Evolutionary conservation across 345 rosid genomes (phyloP), one percentile per base, ranked within the genome.

Genomic region (Citrus inodora): DNA sequence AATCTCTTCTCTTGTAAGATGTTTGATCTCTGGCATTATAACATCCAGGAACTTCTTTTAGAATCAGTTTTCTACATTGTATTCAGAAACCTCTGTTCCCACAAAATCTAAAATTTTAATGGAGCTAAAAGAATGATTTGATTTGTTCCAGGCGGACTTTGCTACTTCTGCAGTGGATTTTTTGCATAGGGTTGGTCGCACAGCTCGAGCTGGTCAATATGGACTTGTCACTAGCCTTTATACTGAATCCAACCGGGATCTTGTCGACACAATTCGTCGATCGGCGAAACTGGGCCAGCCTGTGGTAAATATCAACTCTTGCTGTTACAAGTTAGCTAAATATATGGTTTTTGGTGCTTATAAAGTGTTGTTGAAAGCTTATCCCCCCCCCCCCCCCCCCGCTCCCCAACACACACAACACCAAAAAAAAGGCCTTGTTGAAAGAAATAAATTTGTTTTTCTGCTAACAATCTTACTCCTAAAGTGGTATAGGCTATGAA

Each of bases 201-300:
- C 99, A 81, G 99, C 97, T 84, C 90, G 98, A 74, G 99, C 98
- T 76, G 99, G 99, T 73, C 97, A 88, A 67, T 86, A 86, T 82
- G 99, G 99, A 77, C 88, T 88, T 33, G 94, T 96, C 83, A 95
- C 99, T 67, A 95, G 92, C 89, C 89, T 96, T 66, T 96, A 89
- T 89, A 94, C 95, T 1, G 88, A 86, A 81, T 85, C 97, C 62
- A 92, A 89, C 69, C 77, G 84, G 22, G 92, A 94, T 78, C 97
- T 96, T 70, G 98, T 94, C 46, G 83, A 85, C 81, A 92, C 99
- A n/a, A 89, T 96, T 79, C 91, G 87, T 79, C 86, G 76, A 81
- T 97, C 99, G 59, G 88, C 81, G 76, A 89, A 89, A 87, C 80
- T 81, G 77, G 95, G 87, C 35, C 94, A 89, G 76, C 92, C 97